phyloP scores from a whole-genome alignment of 306 rosid species.

The Hippophae gyantsensis region DNA sequence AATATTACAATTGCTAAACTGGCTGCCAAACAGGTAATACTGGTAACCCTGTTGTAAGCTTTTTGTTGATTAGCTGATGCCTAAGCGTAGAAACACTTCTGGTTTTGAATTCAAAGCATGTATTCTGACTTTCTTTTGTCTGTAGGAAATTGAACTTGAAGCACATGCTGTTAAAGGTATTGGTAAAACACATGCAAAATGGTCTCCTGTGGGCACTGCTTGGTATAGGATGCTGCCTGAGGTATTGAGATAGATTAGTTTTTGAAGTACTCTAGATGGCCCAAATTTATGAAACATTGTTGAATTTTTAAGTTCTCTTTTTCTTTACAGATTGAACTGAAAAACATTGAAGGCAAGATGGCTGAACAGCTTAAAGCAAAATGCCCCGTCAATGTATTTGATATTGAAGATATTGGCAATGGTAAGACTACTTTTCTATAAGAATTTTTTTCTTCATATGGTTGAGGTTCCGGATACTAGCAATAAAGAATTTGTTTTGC shows the following conservation, averaged over 20 bases:
- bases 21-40: conserved; percentile 71
- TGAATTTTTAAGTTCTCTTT: background rate
- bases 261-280: conserved; percentile 1
- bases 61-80: conserved; percentile 4
- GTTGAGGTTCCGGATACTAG: conserved; percentile 5
- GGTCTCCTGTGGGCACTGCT: conserved; percentile 96
- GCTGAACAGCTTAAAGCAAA: conserved; percentile 61
- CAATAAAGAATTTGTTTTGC: conserved; percentile 3
- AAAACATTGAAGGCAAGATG: conserved; percentile 49
- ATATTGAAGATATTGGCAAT: conserved; percentile 80
- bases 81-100: background rate
- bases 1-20: conserved; percentile 72
- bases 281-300: conserved; percentile 1
- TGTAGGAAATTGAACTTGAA: conserved; percentile 92
- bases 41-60: background rate
- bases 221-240: conserved; percentile 99
- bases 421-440: conserved; percentile 34
- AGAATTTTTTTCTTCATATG: conserved; percentile 3
- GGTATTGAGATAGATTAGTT: conserved; percentile 33
- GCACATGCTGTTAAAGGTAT: conserved; percentile 94
- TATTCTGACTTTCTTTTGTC: conserved; percentile 7
- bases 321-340: conserved; percentile 45
- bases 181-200: conserved; percentile 91
- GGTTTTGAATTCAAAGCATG: too few relatives aligned
- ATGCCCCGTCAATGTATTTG: conserved; percentile 74